These are phyloP conservation scores for Prosopis cineraria DNA, from an alignment of 306 rosid genomes.

Conservation along the genomic window DNA sequence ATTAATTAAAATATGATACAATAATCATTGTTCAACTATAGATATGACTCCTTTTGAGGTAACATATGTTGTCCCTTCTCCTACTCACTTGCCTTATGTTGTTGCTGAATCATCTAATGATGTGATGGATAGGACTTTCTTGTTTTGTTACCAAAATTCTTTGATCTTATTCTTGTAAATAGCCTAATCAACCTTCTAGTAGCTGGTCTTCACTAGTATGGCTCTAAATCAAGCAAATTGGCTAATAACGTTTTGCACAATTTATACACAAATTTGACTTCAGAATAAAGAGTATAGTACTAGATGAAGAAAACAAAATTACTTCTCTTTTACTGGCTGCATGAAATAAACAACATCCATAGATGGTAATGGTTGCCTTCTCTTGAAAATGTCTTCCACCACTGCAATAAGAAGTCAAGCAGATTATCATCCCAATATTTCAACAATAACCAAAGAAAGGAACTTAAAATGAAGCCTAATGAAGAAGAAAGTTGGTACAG, in stretches of 20 bases:
- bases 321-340: conserved; percentile 94
- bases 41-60: neutral
- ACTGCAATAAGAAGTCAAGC: conserved; percentile 56
- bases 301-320: conserved; percentile 35
- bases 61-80: neutral
- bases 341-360: conserved; percentile 90
- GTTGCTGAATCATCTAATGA: neutral
- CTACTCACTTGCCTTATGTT: neutral
- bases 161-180: neutral
- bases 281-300: neutral
- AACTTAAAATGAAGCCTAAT: conserved; percentile 6
- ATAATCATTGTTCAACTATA: neutral
- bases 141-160: neutral
- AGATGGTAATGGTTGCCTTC: conserved; percentile 96
- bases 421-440: conserved; percentile 25
- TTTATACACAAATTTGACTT: conserved; percentile 1
- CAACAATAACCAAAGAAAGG: conserved; percentile 1
- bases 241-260: conserved; percentile 1
- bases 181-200: neutral
- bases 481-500: neutral
- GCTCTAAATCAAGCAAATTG: neutral
- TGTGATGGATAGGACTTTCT: too few relatives aligned
- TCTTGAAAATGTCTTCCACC: conserved; percentile 94
- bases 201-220: neutral
- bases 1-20: neutral